Evolutionary conservation across 768 basidiomycete genomes (phyloP).

Genomic region (Lactifluus pinguis): DNA sequence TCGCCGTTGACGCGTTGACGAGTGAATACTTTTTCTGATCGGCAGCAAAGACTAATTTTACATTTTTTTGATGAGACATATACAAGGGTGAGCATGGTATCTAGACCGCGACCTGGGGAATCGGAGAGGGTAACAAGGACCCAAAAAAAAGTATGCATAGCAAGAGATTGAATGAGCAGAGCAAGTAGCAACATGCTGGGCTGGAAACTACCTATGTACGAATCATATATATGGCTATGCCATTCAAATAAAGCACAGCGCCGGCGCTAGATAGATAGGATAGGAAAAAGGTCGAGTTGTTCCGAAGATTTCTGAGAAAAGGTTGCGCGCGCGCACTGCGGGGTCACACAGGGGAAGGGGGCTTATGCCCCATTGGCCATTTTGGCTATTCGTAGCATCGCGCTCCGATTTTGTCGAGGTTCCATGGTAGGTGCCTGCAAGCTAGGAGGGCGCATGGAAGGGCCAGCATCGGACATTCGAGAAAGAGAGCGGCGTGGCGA

Average conservation of each 20-base stretch:
- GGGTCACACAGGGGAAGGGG: not conserved
- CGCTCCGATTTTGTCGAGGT: constrained; percentile 69
- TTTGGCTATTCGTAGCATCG: constrained; percentile 61
- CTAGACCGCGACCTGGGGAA: not conserved
- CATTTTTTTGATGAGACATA: constrained; percentile 9
- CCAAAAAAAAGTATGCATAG: not conserved
- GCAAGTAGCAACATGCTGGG: not conserved
- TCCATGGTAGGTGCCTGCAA: constrained; percentile 49
- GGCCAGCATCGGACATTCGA: constrained; percentile 40
- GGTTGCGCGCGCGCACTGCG: not conserved
- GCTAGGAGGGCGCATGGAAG: constrained; percentile 43
- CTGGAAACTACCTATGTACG: not conserved
- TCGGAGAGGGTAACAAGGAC: not conserved
- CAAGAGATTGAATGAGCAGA: not conserved
- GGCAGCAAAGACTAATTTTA: not conserved
- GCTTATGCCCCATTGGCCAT: constrained; percentile 32
- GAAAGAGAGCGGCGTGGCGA: constrained; percentile 21
- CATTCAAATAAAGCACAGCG: not conserved
- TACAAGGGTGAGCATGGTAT: constrained; percentile 12
- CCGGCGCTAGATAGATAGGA: constrained; percentile 5
- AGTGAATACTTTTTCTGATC: not conserved
- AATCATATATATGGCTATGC: not conserved
- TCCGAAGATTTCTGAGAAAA: not conserved
- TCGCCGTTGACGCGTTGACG: not conserved
- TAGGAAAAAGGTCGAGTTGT: not conserved